Evolutionary conservation across 2,329 filamentous ascomycete genomes (phyloP).

Genomic region (Lecanosticta acicola): DNA sequence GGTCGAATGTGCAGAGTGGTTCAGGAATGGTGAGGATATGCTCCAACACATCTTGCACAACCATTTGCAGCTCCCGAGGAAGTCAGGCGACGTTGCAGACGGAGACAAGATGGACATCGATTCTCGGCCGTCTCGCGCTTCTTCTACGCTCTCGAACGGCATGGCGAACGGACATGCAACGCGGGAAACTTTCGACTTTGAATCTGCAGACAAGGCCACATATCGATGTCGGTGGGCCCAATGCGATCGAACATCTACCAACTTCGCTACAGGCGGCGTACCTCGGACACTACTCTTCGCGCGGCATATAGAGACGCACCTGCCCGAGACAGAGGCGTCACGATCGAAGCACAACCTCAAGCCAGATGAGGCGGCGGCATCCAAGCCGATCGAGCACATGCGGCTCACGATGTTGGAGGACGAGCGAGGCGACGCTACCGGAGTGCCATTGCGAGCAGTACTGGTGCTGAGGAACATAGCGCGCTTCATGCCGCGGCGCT

Average conservation of each 20-base stretch:
- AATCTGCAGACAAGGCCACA: constrained; percentile 32
- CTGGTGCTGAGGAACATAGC: constrained; percentile 76
- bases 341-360: constrained; percentile 27
- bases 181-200: constrained; percentile 26
- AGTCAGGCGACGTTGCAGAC: constrained; percentile 37
- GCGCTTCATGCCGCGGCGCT: constrained; percentile 35
- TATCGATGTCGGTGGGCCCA: constrained; percentile 62
- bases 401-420: constrained; percentile 46
- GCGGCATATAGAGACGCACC: constrained; percentile 62
- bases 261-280: constrained; percentile 17
- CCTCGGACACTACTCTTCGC: constrained; percentile 27
- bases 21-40: constrained; percentile 59
- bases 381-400: constrained; percentile 12
- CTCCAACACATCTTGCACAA: constrained; percentile 63
- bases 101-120: constrained; percentile 47
- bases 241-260: constrained; percentile 53
- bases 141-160: constrained; percentile 16
- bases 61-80: constrained; percentile 57
- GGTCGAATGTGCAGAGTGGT: constrained; percentile 50
- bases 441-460: constrained; percentile 71
- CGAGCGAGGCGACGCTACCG: constrained; percentile 57
- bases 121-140: constrained; percentile 12
- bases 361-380: constrained; percentile 13
- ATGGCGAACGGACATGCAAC: constrained; percentile 15
- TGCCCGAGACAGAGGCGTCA: constrained; percentile 42